phyloP scores from a whole-genome alignment of 345 rosid genomes.

The Arabis alpina region DNA sequence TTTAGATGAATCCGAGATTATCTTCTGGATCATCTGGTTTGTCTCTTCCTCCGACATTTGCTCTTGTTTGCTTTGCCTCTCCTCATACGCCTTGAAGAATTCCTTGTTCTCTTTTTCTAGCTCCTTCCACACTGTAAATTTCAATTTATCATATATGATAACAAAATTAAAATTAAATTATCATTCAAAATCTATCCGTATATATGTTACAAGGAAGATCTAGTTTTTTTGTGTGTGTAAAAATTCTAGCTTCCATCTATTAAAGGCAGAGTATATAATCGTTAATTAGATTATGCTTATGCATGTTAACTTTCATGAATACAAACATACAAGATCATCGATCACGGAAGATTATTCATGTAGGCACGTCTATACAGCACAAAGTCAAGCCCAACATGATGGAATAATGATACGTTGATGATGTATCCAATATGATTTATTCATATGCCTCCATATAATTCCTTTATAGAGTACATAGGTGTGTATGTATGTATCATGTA shows the following conservation, averaged over 20 bases:
- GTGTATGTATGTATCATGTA: background rate
- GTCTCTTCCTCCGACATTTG: conserved; percentile 90
- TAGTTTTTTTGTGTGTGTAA: background rate
- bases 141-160: background rate
- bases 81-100: conserved; percentile 74
- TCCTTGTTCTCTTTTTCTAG: conserved; percentile 88
- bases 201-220: conserved; percentile 1
- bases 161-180: background rate
- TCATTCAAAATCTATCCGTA: background rate
- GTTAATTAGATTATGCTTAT: conserved; percentile 23
- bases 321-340: background rate
- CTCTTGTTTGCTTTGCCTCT: conserved; percentile 64
- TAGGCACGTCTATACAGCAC: background rate
- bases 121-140: conserved; percentile 89
- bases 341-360: background rate
- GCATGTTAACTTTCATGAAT: background rate
- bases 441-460: background rate
- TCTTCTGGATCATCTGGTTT: conserved; percentile 70
- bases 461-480: background rate
- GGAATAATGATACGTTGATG: background rate
- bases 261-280: background rate
- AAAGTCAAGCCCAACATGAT: conserved; percentile 1
- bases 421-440: conserved; percentile 7
- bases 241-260: background rate
- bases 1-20: conserved; percentile 66